Evolutionary conservation across 2,329 filamentous ascomycete genomes (phyloP), one percentile per base, ranked within the genome.

Genomic region (Aspergillus sp.): DNA sequence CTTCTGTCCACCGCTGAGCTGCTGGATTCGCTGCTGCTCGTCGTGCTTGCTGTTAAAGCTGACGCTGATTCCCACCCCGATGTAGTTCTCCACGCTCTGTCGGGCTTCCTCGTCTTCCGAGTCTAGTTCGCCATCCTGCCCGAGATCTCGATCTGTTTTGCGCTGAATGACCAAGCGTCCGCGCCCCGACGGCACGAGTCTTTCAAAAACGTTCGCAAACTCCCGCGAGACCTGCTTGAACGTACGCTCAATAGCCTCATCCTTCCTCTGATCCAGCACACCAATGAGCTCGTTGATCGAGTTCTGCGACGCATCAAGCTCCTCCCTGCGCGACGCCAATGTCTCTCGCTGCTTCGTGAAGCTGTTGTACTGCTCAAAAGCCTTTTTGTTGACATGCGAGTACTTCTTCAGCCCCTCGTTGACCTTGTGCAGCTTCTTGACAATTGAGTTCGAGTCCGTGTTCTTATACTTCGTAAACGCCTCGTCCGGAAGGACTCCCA

Each of bases 11-110:
- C 91, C 91, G 48, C 84, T 93, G 42, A 98, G 76, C 61, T 98
- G 91, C 62, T 95, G 86, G 49, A 98, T 96, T 41, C 86, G 83
- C 58, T 98, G 91, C 61, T 98, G 91, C 55, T 98, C 91, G 50
- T 98, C 91, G 44, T 94, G 82, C 63, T 95, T 95, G 47, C 85
- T 93, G 68, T 98, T 98, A 72, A 98, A 98, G 35, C 86, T 94
- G 24, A 98, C 91, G 51, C 83, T 89, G 63, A 98, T 96, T 27
- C 88, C 88, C 5, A 98, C 89, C 38, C 91, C 91, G 4, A 80
- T 86, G 57, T 98, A 98, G 61, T 93, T 95, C 62, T 96, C 91
- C 2, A 98, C 86, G 15, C 66, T 67, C 30, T 67, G 60, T 12
- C 60, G 61, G 36, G 76, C 75, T 13, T 78, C 73, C 20, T 74